Base-by-base conservation (phyloP, 2,329 filamentous ascomycete genomes). In the Alternaria consortialis region DNA sequence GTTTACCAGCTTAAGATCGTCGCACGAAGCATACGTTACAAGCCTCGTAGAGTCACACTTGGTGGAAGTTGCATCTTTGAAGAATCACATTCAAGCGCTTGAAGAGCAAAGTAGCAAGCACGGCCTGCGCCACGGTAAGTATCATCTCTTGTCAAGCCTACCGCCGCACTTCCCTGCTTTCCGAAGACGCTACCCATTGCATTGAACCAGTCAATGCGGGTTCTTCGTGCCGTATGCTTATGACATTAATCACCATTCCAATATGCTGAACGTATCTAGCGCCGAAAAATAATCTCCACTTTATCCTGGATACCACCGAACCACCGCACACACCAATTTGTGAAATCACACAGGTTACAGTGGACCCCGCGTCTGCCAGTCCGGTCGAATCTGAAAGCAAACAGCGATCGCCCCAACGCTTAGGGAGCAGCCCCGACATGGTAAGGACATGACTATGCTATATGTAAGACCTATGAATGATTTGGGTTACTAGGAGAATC, bases 1-100 rank as follows among this genome's bases (percentile, higher is more conserved):
- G 48, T 78, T 81, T 44, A 60, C 68, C 11, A 71, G 65, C 53
- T 64, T 82, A 55, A 73, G 74, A 46, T 67, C 65, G 25, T 76
- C 79, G 12, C 79, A 82, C 58, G 79, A 82, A 58, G 71, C 76
- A 4, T 77, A 81, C 54, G 59, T 80, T 20, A 62, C 63, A 15
- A 79, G 71, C 52, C 66, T 82, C 39, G 69, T 67, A 53, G 74
- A 77, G 39, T 67, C 78, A n/a, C 80, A 82, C 64, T 69, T 71
- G 15, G 74, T 72, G 29, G 80, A 82, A 68, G 56, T 82, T 9
- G 72, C 74, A n/a, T 78, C 78, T 7, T 60, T 80, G 34, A 74
- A 69, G 25, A 71, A 77, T 23, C 79, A 82, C 63, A 72, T 79
- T 39, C 68, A 67, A 48, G 69, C 78, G 15, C 71, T 82, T 36